Base-by-base conservation (phyloP, 352 stramenopile genomes). In the Phytophthora multivora region DNA sequence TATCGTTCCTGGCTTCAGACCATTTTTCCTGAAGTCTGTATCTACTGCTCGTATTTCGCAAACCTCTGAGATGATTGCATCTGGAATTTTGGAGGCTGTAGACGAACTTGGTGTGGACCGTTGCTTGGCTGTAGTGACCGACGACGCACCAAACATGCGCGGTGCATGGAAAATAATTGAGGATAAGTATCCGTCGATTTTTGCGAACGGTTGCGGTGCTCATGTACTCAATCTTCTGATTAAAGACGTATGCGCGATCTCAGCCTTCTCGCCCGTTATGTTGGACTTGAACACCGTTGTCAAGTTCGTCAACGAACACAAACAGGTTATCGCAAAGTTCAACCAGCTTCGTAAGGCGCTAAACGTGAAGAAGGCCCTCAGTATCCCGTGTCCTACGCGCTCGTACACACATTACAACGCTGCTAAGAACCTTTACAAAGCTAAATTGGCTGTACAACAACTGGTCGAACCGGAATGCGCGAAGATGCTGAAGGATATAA, bases 341-440 rank as follows among this genome's bases (percentile, higher is more conserved):
- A 40, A 28, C 2, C 19, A 13, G 23, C 16, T 19, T 3, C 13
- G 21, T 1, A n/a, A 2, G 7, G 5, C 7, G 26, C 26, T 35
- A 10, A 38, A 36, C 8, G 11, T 49, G 23, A 49, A 49, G 13
- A 35, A 15, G 0, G 42, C 1, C 4, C 23, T 33, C 2, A 11
- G 4, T 10, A 19, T 10, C 1, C 16, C 42, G 30, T n/a, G 16
- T 10, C 42, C 42, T 10, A 51, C 43, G 4, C 15, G 43, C 11
- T 51, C 26, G 43, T 51, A 51, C 9, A 33, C 43, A 5, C 43
- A 51, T 4, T 51, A 38, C 43, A 51, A 51, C 15, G 16, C 21
- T 6, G 35, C 12, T 13, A 33, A 25, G 6, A 23, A 26, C 19
- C 7, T 51, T 3, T 15, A 33, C 12, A 15, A 25, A 3, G 43